A percentile compares a stretch with the other conserved stretches of the same genome.
These are phyloP conservation scores for Babesia ovata DNA, from an alignment of 169 alveolate species.

Conservation along the genomic window DNA sequence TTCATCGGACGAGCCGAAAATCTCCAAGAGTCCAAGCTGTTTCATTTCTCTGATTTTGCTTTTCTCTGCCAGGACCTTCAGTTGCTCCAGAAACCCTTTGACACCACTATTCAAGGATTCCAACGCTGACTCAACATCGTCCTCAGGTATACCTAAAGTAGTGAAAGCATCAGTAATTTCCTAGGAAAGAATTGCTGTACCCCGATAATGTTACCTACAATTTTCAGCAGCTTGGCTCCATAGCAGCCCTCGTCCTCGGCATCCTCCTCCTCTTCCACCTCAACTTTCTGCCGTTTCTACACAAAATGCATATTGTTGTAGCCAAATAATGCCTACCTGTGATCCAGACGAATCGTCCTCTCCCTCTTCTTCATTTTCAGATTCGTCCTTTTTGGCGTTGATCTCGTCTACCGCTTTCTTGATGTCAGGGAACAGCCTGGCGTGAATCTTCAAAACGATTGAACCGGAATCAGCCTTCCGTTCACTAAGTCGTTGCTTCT, in stretches of 20 bases:
- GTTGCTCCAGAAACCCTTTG: neutral
- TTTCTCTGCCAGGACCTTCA: neutral
- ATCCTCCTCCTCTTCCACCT: too few relatives aligned
- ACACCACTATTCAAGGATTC: neutral
- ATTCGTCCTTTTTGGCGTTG: constrained; percentile 26
- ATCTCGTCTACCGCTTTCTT: constrained; percentile 35
- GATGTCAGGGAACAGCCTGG: constrained; percentile 78
- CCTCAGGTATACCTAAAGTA: neutral
- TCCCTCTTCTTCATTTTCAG: constrained; percentile 20
- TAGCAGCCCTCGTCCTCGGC: neutral
- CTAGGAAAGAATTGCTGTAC: neutral
- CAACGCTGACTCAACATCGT: neutral
- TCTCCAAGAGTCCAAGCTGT: constrained; percentile 1
- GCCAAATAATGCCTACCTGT: neutral
- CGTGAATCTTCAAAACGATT: constrained; percentile 66
- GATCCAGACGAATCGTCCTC: constrained; percentile 13
- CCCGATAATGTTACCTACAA: neutral
- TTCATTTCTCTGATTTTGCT: neutral
- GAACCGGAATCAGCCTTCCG: constrained; percentile 51
- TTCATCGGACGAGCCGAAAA: constrained; percentile 1
- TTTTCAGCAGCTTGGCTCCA: neutral
- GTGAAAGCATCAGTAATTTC: constrained; percentile 25
- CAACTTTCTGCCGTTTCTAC: constrained; percentile 5
- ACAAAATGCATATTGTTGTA: neutral
- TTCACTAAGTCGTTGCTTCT: constrained; percentile 82